Evolutionary conservation across 1,284 basidiomycete genomes (phyloP), one percentile per base, ranked within the genome.

Genomic region (Amylostereum areolatum): DNA sequence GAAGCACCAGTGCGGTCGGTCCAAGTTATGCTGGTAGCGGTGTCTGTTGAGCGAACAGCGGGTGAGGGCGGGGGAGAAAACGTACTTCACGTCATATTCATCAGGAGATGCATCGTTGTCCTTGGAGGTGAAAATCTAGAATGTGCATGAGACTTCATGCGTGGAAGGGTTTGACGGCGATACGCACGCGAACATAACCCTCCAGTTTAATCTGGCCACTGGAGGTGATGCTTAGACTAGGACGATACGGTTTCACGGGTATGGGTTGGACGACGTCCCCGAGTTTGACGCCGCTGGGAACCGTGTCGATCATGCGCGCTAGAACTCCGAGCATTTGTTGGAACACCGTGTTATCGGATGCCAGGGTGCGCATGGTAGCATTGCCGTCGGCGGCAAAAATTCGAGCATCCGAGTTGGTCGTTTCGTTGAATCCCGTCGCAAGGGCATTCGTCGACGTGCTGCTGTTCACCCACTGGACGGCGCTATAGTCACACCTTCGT

Each of bases 271-370:
- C 50, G 18, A 55, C 45, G 4, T 60, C 60, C 25, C 52, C 56
- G 1, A 64, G 51, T 2, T 45, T 45, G 3, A 61, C 58, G 24
- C 50, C 50, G 2, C 43, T 50, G 5, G 61, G 62, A 9, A 59
- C 60, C 4, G 62, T 62, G 44, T 64, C 52, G 8, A 64, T 45
- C 62, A 64, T 64, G 18, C 56, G 53, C 18, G 51, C 35, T 43
- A 62, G 48, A 9, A 62, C 49, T 36, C 41, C 5, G 47, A 49
- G 44, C 62, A 63, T 0, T 52, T 56, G 9, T 41, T 31, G 34
- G 40, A 58, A 58, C n/a, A 43, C 33, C 9, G 41, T 41, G 7
- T 52, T 46, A 25, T 43, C 18, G 18, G 18, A 18, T 3, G 55
- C 49, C 25, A 57, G 46, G 7, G 53, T 55, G n/a, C 32, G 40